These are phyloP conservation scores for Podospora pseudoanserina DNA, from an alignment of 495 filamentous ascomycete species.

Conservation along the genomic window DNA sequence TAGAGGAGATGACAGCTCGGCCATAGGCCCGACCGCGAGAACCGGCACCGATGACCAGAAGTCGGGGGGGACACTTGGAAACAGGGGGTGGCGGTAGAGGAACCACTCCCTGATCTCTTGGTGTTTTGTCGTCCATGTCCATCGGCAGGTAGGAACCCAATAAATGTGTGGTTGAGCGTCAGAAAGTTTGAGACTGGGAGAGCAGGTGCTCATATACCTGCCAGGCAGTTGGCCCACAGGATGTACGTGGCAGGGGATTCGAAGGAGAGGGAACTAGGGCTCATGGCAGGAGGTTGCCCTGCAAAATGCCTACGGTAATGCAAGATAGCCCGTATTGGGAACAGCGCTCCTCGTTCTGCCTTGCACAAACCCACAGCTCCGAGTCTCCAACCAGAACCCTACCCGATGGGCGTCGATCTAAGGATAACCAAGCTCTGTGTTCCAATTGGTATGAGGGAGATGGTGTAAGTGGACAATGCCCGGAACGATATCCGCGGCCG, in stretches of 20 bases:
- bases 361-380: not conserved
- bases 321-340: not conserved
- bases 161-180: not conserved
- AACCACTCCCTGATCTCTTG: conserved; percentile 2
- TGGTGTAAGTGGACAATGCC: not conserved
- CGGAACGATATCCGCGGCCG: not conserved
- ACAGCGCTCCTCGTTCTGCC: not conserved
- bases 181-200: not conserved
- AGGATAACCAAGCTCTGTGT: not conserved
- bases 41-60: conserved; percentile 85
- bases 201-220: not conserved
- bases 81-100: conserved; percentile 20
- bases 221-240: not conserved
- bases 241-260: not conserved
- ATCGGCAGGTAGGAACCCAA: not conserved
- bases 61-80: conserved; percentile 48
- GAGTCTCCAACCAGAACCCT: not conserved
- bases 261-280: too few species aligned
- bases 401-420: not conserved
- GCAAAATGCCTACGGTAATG: not conserved
- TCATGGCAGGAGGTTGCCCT: not conserved
- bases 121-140: not conserved
- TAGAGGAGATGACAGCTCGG: conserved; percentile 56
- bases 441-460: not conserved
- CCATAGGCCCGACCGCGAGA: conserved; percentile 78